These are phyloP conservation scores for Aspergillus brunneoviolaceus DNA, from an alignment of 2,329 filamentous ascomycete genomes.

Conservation along the genomic window DNA sequence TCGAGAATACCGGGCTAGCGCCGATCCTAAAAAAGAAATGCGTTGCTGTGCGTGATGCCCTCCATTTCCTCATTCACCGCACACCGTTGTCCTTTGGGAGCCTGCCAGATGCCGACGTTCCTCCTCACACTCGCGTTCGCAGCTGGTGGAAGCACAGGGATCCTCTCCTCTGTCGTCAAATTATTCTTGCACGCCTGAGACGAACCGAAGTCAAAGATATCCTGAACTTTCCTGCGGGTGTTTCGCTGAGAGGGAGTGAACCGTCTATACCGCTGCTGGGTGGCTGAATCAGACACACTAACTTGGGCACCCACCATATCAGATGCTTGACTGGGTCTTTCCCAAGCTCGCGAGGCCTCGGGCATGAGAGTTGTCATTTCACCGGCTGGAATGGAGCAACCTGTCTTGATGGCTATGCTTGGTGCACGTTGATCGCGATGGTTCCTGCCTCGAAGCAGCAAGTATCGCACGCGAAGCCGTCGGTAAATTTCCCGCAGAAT, in stretches of 20 bases:
- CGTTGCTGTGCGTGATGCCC: background rate
- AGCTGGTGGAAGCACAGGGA: background rate
- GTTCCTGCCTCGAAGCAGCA: background rate
- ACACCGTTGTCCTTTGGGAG: background rate
- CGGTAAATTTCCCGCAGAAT: background rate
- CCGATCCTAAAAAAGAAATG: background rate
- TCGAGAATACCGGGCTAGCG: background rate
- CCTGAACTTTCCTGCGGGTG: background rate
- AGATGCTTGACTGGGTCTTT: background rate
- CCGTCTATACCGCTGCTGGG: background rate
- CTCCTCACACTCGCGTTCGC: background rate
- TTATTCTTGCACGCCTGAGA: background rate
- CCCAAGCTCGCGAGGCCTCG: background rate
- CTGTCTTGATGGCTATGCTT: background rate
- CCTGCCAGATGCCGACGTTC: background rate
- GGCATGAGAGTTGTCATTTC: background rate
- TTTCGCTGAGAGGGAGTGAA: background rate
- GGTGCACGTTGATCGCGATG: background rate
- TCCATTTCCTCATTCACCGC: background rate
- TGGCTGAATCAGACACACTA: background rate
- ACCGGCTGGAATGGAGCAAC: background rate
- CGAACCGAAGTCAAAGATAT: background rate
- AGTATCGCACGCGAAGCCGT: conserved; percentile 3
- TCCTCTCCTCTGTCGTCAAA: background rate
- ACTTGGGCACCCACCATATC: background rate